Evolutionary conservation across 345 rosid species (phyloP).

Genomic region (Psidium guajava): DNA sequence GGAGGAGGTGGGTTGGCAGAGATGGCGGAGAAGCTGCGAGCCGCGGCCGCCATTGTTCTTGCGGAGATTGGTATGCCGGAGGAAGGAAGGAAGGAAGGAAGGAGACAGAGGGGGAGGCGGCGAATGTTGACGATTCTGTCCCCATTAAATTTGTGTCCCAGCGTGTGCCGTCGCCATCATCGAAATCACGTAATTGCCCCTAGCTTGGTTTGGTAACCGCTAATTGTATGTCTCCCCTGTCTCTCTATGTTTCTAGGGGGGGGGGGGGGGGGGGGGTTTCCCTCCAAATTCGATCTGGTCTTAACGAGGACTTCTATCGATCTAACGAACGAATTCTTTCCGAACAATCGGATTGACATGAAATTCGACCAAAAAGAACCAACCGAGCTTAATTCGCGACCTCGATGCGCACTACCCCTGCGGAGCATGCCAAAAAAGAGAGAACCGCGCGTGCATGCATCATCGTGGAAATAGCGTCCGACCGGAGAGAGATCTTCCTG

Average conservation of each 20-base stretch:
- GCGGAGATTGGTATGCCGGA: not conserved
- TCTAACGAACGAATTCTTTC: no score
- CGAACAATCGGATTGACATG: no score
- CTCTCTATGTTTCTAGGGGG: no score
- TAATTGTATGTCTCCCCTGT: not conserved
- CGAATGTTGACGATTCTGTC: not conserved
- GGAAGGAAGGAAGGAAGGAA: not conserved
- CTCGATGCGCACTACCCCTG: no score
- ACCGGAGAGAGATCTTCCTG: no score
- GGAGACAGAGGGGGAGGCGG: conserved; percentile 10
- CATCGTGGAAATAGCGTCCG: no score
- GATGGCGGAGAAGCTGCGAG: not conserved
- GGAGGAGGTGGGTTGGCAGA: conserved; percentile 7
- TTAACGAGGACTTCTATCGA: no score
- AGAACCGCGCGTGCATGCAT: no score
- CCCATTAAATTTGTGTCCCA: not conserved
- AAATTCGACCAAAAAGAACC: no score
- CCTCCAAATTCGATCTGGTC: not conserved
- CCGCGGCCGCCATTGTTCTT: conserved; percentile 8
- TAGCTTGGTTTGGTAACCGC: not conserved
- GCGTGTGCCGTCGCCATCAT: accelerated
- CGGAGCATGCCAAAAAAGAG: no score
- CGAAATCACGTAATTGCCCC: not conserved
- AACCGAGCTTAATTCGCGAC: no score
- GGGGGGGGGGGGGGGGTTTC: no score